Percentiles rank a stretch among this genome's conserved stretches.
Conservation (phyloP, 108 stramenopile genomes). For the Halocafeteria seosinensis region DNA sequence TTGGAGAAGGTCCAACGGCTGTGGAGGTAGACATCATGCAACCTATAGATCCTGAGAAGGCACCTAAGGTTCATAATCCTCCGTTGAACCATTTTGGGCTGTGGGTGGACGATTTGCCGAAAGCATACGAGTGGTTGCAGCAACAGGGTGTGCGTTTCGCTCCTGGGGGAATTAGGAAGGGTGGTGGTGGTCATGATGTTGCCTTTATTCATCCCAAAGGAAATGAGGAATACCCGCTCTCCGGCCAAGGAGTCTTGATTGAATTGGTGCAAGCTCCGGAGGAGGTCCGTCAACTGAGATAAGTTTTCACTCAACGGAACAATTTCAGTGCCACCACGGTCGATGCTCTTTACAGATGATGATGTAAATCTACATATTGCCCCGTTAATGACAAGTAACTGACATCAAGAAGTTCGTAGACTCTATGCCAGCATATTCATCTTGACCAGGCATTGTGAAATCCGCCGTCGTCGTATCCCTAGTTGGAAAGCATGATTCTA, state of each 20-base stretch:
- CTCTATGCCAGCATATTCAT: too few relatives aligned
- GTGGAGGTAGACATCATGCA: conserved; percentile 93
- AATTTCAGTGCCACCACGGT: too few relatives aligned
- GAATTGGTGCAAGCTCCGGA: conserved; percentile 90
- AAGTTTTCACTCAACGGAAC: too few relatives aligned
- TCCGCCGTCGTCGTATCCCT: too few relatives aligned
- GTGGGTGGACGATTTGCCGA: conserved; percentile 75
- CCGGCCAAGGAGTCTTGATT: conserved; percentile 77
- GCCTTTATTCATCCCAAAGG: conserved; percentile 93
- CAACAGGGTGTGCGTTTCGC: conserved; percentile 59
- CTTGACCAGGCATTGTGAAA: too few relatives aligned
- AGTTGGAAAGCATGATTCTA: too few relatives aligned
- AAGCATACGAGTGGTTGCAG: conserved; percentile 64
- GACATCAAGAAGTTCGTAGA: too few relatives aligned
- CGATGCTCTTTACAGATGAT: too few relatives aligned
- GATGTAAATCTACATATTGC: too few relatives aligned
- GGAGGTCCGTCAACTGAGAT: conserved; percentile 51
- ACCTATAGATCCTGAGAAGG: conserved; percentile 51
- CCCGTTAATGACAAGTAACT: too few relatives aligned
- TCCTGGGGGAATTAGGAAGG: conserved; percentile 73
- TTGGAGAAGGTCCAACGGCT: conserved; percentile 50
- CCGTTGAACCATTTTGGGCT: conserved; percentile 89
- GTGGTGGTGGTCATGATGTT: conserved; percentile 78
- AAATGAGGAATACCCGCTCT: conserved; percentile 57
- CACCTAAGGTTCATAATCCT: conserved; percentile 62